These are phyloP conservation scores for Nadsonia commutata DNA, from an alignment of 1,139 yeast genomes.

Conservation along the genomic window DNA sequence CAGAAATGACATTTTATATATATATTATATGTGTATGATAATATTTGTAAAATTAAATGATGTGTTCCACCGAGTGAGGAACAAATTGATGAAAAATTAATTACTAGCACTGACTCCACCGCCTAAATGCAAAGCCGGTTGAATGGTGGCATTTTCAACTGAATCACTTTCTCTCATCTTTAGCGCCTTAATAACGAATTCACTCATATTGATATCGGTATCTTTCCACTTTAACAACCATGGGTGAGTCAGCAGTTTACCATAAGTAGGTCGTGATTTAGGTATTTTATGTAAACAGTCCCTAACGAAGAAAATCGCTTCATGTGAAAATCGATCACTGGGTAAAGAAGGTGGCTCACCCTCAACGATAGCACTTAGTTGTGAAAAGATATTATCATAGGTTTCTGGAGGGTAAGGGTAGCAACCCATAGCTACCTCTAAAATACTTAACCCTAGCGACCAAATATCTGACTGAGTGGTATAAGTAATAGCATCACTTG, in stretches of 20 bases:
- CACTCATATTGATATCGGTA: conserved; percentile 31
- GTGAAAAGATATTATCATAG: conserved; percentile 77
- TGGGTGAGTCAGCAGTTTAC: conserved; percentile 58
- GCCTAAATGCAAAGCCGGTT: not conserved
- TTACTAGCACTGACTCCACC: not conserved
- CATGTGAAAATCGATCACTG: conserved; percentile 38
- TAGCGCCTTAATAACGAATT: conserved; percentile 19
- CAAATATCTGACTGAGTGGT: conserved; percentile 93
- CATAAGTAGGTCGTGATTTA: conserved; percentile 68
- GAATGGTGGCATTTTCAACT: not conserved
- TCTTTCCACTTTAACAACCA: conserved; percentile 52
- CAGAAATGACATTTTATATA: too few species aligned
- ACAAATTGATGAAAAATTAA: too few species aligned
- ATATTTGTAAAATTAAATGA: too few species aligned
- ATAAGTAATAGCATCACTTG: conserved; percentile 35
- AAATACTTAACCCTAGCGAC: conserved; percentile 81
- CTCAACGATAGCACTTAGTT: conserved; percentile 87
- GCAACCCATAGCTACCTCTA: conserved; percentile 81
- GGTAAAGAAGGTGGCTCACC: conserved; percentile 77
- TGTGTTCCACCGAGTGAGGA: too few species aligned
- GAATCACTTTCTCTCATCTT: not conserved
- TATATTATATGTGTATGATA: too few species aligned
- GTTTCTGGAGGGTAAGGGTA: conserved; percentile 96
- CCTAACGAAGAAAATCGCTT: conserved; percentile 69
- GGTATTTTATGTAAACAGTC: conserved; percentile 76